phyloP scores from a whole-genome alignment of 306 rosid species.

The Quercus rubra region DNA sequence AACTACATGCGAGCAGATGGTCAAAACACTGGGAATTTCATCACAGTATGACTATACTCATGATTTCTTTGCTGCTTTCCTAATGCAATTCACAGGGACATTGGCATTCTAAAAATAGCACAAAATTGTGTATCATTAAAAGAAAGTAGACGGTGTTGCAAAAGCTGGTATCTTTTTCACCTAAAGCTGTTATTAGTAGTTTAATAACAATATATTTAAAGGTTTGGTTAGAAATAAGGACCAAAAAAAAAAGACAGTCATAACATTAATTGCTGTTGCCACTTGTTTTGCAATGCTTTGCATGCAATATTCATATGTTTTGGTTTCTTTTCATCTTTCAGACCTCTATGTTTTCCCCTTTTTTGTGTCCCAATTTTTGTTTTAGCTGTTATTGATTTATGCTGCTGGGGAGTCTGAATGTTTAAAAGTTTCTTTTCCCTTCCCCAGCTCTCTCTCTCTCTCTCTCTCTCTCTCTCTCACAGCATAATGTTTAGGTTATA shows the following conservation, averaged over 20 bases:
- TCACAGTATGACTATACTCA: conserved; percentile 55
- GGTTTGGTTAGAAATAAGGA: not conserved
- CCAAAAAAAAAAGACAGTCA: not conserved
- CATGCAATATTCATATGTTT: not conserved
- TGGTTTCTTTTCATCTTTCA: not conserved
- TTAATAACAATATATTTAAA: not conserved
- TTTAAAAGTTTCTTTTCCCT: not conserved
- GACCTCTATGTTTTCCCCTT: not conserved
- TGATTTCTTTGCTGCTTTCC: conserved; percentile 12
- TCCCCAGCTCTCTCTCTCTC: not conserved
- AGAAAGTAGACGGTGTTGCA: not conserved
- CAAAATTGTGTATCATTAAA: not conserved
- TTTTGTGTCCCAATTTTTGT: not conserved
- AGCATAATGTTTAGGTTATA: no score
- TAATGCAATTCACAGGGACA: not conserved
- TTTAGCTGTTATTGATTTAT: not conserved
- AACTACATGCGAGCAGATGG: conserved; percentile 80
- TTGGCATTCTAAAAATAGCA: not conserved
- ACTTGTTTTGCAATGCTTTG: not conserved
- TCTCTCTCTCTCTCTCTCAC: not conserved
- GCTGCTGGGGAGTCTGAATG: not conserved
- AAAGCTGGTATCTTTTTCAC: not conserved
- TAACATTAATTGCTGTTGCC: not conserved
- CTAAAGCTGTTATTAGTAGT: not conserved
- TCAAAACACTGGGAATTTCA: conserved; percentile 94